Evolutionary conservation across 352 stramenopile species (phyloP).

Genomic region (Phytophthora kernoviae): DNA sequence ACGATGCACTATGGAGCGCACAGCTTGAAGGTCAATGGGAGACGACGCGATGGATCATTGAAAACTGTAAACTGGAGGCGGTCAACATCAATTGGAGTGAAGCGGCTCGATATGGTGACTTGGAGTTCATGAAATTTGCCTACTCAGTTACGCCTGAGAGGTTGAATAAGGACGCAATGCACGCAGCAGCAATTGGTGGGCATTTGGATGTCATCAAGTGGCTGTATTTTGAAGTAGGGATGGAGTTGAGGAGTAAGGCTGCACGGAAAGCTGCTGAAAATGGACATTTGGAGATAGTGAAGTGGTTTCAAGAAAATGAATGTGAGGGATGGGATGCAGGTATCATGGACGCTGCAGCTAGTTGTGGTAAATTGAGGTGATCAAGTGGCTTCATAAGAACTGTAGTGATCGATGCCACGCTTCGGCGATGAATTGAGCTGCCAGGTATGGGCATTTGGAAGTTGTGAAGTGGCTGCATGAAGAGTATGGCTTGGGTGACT

Average conservation of each 20-base stretch:
- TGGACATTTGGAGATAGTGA: slow-evolving; percentile 10
- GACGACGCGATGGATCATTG: slow-evolving; percentile 15
- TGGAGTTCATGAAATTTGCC: slow-evolving; percentile 13
- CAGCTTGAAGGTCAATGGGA: slow-evolving; percentile 8
- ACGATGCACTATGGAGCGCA: slow-evolving; percentile 10
- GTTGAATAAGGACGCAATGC: slow-evolving; percentile 4
- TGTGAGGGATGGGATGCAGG: slow-evolving; percentile 1
- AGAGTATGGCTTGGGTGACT: slow-evolving; percentile 6
- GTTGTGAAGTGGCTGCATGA: slow-evolving; percentile 23
- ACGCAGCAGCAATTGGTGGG: slow-evolving; percentile 6
- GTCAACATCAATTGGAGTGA: slow-evolving; percentile 8
- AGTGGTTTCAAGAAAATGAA: slow-evolving; percentile 18
- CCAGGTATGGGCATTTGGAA: neutral
- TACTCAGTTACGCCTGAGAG: slow-evolving; percentile 5
- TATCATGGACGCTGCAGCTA: slow-evolving; percentile 14
- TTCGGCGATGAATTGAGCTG: slow-evolving; percentile 10
- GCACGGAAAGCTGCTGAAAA: slow-evolving; percentile 8
- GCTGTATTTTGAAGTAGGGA: slow-evolving; percentile 6
- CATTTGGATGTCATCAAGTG: slow-evolving; percentile 23
- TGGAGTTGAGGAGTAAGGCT: slow-evolving; percentile 12
- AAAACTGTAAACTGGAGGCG: slow-evolving; percentile 10
- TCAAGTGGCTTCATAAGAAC: slow-evolving; percentile 16
- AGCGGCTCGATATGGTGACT: slow-evolving; percentile 5
- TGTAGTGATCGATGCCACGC: slow-evolving; percentile 4
- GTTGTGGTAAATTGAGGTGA: slow-evolving; percentile 5